phyloP scores from a whole-genome alignment of 176 grass and related monocot species.

The Miscanthus lutarioriparius region DNA sequence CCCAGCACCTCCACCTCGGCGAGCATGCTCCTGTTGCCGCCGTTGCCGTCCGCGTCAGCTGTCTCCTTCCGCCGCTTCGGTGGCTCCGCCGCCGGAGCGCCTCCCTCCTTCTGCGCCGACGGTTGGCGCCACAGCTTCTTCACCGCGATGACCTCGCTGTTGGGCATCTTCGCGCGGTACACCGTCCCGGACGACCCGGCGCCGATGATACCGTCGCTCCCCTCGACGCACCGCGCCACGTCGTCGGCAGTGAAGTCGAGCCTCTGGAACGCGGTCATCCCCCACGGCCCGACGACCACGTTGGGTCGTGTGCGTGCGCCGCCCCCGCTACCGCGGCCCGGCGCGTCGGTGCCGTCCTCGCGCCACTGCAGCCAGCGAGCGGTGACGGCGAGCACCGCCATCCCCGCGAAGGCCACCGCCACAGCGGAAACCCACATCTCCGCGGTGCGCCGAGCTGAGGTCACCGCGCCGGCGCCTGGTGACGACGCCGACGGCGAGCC shows the following conservation, averaged over 20 bases:
- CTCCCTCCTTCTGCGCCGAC: constrained; percentile 42
- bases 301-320: background rate
- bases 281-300: constrained; percentile 44
- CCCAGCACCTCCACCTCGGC: constrained; percentile 89
- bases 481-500: constrained; percentile 11
- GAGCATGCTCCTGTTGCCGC: background rate
- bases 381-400: constrained; percentile 59
- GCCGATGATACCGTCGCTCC: constrained; percentile 70
- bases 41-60: background rate
- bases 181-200: constrained; percentile 80
- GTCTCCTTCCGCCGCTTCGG: background rate
- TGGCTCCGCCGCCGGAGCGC: background rate
- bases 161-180: constrained; percentile 85
- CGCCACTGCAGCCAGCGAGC: constrained; percentile 60
- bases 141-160: constrained; percentile 78
- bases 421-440: constrained; percentile 64
- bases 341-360: background rate
- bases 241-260: constrained; percentile 84
- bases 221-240: constrained; percentile 58
- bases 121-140: constrained; percentile 88
- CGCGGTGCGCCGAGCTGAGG: constrained; percentile 5
- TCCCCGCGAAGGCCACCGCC: constrained; percentile 60
- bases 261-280: constrained; percentile 79
- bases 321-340: background rate
- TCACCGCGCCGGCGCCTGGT: background rate